Conservation (phyloP, 805 yeast species). For the Cyberlindnera maritima region DNA sequence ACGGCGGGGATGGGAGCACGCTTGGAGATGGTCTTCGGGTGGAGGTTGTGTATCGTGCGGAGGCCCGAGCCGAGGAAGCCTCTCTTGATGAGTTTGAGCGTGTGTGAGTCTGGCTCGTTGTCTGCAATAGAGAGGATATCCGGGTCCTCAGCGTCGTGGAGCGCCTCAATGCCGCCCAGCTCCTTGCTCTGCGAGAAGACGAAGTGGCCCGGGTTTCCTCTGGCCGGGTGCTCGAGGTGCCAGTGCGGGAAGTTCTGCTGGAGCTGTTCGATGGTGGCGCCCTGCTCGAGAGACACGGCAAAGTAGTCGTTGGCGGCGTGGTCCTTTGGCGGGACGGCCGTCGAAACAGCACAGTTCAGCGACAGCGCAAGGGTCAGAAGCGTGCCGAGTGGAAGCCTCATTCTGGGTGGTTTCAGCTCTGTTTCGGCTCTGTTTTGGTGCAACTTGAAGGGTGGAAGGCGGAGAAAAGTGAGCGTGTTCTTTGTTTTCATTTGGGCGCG, state of each 20-base stretch:
- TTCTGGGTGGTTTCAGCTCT: background rate
- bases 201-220: constrained; percentile 59
- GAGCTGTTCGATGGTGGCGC: constrained; percentile 33
- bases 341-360: background rate
- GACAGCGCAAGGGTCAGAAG: constrained; percentile 4
- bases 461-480: background rate
- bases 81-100: constrained; percentile 16
- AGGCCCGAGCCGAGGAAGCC: constrained; percentile 28
- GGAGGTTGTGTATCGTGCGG: constrained; percentile 51
- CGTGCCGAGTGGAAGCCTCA: constrained; percentile 10
- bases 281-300: constrained; percentile 50
- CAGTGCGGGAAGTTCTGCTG: constrained; percentile 39
- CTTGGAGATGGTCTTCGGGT: constrained; percentile 49
- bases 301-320: constrained; percentile 54
- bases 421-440: background rate
- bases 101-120: background rate
- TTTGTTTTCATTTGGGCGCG: background rate
- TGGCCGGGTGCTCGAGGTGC: constrained; percentile 61
- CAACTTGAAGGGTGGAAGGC: background rate
- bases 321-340: constrained; percentile 42
- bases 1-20: constrained; percentile 54
- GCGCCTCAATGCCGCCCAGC: constrained; percentile 12
- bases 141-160: constrained; percentile 14
- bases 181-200: constrained; percentile 57
- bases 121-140: background rate